Evolutionary conservation across 208 protist species (phyloP), one percentile per base, ranked within the genome.

Genomic region (Herpetomonas samuelpessoai): DNA sequence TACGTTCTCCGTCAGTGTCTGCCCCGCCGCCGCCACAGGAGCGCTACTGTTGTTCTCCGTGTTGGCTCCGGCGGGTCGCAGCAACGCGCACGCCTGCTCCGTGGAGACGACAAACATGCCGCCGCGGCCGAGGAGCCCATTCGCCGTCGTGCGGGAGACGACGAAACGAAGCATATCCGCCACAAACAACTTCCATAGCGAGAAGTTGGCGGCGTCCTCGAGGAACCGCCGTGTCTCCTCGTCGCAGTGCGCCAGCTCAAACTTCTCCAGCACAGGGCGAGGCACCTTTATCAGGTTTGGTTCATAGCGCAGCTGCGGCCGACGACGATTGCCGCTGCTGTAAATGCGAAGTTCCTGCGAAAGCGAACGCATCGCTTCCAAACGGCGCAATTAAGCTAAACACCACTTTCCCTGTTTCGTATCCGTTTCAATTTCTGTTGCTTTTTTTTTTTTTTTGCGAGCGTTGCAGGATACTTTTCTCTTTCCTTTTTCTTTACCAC

Each of bases 61-160:
- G 1, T 59, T 41, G 4, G 57, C 28, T 22, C 30, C 48, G 2
- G 66, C 48, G 2, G 74, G 75, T n/a, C 78, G 67, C 58, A 88
- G 78, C 47, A 85, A 57, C 24, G 26, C 44, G 4, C 72, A 53
- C 1, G 80, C 80, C 67, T 94, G 88, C 35, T 64, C 70, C 1
- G 76, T 92, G 2, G 80, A 90, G 39, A 89, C 61, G 19, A 95
- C 85, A 64, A 91, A 95, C 88, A 95, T 95, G 16, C 64, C 62
- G 6, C 84, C 88, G 14, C 81, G 65, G 4, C 71, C 70, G 3
- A 84, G 59, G 29, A 92, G 61, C 6, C 85, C 88, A 54, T 92
- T 89, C 0, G 85, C 71, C 0, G 84, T 88, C 41, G 88, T 95
- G 47, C 74, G 81, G 3, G 85, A 95, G n/a, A 89, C 22, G 48